Percentiles rank a stretch among this genome's conserved stretches.
These are phyloP conservation scores for Alternaria gaisen DNA, from an alignment of 2,329 filamentous ascomycete species.

Conservation along the genomic window DNA sequence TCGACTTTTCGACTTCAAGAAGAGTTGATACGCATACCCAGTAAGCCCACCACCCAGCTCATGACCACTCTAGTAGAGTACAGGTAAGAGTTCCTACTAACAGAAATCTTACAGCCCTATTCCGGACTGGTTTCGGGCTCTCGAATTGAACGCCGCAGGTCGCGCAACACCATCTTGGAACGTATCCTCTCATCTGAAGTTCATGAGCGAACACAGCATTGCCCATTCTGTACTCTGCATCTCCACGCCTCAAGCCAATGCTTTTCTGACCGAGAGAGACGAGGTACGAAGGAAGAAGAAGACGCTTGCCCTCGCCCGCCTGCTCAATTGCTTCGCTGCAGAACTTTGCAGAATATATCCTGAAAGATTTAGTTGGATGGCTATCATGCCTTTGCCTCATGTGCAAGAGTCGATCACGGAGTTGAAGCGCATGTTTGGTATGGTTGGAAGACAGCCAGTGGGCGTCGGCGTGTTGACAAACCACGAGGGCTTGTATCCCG, in stretches of 20 bases:
- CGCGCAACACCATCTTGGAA: slow-evolving; percentile 47
- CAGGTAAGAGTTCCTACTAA: neutral
- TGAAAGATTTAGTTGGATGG: slow-evolving; percentile 40
- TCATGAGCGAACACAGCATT: slow-evolving; percentile 45
- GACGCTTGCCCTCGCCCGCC: slow-evolving; percentile 43
- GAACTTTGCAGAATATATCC: slow-evolving; percentile 38
- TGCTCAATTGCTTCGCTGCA: slow-evolving; percentile 47
- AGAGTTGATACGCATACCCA: slow-evolving; percentile 51
- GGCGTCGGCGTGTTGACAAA: slow-evolving; percentile 48
- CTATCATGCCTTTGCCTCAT: slow-evolving; percentile 43
- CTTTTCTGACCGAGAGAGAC: slow-evolving; percentile 33
- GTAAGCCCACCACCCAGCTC: neutral
- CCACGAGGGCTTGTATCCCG: slow-evolving; percentile 47
- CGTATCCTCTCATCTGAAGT: slow-evolving; percentile 37
- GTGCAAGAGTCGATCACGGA: slow-evolving; percentile 41
- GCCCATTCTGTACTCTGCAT: slow-evolving; percentile 42
- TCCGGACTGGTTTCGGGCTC: slow-evolving; percentile 44
- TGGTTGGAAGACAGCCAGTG: slow-evolving; percentile 40
- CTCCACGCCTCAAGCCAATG: slow-evolving; percentile 48
- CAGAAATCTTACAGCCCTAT: slow-evolving; percentile 27
- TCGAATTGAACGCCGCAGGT: slow-evolving; percentile 46
- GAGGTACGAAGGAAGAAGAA: slow-evolving; percentile 22
- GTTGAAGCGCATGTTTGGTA: slow-evolving; percentile 32
- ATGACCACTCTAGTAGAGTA: no score
- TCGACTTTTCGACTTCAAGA: slow-evolving; percentile 28